phyloP scores from a whole-genome alignment of 192 early-diverging fungal species.

The Linnemannia zychae region DNA sequence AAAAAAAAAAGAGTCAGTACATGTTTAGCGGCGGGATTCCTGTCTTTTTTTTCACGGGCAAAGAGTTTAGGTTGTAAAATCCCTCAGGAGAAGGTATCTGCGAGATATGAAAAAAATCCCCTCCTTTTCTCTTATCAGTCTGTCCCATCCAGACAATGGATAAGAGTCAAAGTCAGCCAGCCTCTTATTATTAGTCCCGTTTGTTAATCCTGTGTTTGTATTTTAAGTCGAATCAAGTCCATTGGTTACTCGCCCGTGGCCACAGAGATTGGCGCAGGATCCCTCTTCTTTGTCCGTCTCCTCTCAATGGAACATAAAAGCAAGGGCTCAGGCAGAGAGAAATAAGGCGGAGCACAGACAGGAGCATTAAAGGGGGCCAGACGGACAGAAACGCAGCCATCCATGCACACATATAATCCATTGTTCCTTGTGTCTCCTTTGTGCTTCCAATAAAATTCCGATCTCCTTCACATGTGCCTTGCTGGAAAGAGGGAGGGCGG shows the following conservation, averaged over 20 bases:
- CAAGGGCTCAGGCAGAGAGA: background rate
- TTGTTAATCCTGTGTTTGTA: background rate
- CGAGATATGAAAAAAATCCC: background rate
- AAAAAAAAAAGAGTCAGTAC: background rate
- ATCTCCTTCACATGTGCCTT: background rate
- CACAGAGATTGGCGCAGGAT: background rate
- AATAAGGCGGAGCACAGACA: background rate
- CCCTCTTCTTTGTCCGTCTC: background rate
- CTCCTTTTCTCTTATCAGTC: slow-evolving; percentile 3
- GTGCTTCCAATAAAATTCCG: slow-evolving; percentile 4
- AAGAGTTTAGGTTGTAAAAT: background rate
- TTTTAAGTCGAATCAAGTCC: background rate
- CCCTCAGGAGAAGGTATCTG: background rate
- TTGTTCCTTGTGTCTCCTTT: background rate
- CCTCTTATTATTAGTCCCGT: background rate
- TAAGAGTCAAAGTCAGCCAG: slow-evolving; percentile 48
- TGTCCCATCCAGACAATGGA: background rate
- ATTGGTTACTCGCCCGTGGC: background rate
- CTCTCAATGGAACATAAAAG: background rate
- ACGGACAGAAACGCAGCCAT: background rate
- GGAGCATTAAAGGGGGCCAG: background rate
- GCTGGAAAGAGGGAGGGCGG: background rate
- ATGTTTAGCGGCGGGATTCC: slow-evolving; percentile 18
- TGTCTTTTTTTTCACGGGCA: background rate
- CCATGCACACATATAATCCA: background rate